phyloP scores from a whole-genome alignment of 257 asterid species.

The Solanum lycopersicoides region DNA sequence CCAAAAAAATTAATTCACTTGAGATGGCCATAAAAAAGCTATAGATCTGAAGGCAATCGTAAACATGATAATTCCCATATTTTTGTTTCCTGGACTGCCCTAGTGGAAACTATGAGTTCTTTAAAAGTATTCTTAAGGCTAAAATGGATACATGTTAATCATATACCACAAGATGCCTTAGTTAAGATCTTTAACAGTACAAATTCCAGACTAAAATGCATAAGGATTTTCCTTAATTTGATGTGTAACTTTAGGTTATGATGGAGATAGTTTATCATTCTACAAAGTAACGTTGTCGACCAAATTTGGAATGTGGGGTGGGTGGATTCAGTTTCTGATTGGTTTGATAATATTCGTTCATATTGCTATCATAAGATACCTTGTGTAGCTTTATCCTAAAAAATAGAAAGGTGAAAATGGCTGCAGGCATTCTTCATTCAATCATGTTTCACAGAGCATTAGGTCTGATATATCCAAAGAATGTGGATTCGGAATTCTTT shows the following conservation, averaged over 20 bases:
- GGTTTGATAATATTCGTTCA: neutral
- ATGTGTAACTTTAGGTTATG: neutral
- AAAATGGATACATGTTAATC: neutral
- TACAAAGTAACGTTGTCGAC: neutral
- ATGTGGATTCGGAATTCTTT: slow-evolving; percentile 86
- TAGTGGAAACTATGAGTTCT: neutral
- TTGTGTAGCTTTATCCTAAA: neutral
- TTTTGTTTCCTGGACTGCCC: neutral
- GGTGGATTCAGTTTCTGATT: neutral
- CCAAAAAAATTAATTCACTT: neutral
- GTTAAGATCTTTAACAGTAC: neutral
- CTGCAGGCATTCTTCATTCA: slow-evolving; percentile 89
- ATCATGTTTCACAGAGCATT: slow-evolving; percentile 84
- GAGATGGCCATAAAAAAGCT: neutral
- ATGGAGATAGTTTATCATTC: neutral
- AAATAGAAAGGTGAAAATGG: slow-evolving; percentile 8
- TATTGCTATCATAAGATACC: neutral
- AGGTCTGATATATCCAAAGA: slow-evolving; percentile 92
- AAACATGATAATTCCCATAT: neutral
- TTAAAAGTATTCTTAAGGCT: neutral
- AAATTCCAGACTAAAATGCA: neutral
- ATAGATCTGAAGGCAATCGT: neutral
- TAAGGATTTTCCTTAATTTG: neutral
- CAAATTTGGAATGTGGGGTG: neutral
- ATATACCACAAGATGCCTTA: neutral